A percentile compares a stretch with the other conserved stretches of the same genome.
phyloP scores from a whole-genome alignment of 495 filamentous ascomycete species.

The Annulohypoxylon stygium region DNA sequence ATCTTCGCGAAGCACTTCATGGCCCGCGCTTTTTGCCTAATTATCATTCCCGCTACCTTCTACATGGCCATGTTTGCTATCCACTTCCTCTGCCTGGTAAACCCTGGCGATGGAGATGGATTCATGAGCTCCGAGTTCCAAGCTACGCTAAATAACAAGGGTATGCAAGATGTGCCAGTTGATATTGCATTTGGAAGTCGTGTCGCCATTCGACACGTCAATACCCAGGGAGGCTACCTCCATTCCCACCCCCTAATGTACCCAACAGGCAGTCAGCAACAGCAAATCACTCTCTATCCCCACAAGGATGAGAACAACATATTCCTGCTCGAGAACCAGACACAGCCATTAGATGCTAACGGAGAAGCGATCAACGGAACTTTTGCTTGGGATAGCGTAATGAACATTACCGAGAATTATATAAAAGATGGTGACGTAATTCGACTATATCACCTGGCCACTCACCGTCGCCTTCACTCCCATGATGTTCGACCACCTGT shows the following conservation, averaged over 20 bases:
- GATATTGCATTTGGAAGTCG: constrained; percentile 92
- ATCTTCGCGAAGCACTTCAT: constrained; percentile 96
- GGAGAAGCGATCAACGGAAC: constrained; percentile 82
- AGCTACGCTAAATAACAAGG: constrained; percentile 94
- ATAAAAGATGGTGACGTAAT: constrained; percentile 85
- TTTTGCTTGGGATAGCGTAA: constrained; percentile 82
- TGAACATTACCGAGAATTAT: constrained; percentile 67
- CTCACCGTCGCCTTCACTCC: constrained; percentile 91
- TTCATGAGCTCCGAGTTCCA: constrained; percentile 99
- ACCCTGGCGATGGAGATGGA: constrained; percentile 96
- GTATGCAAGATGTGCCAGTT: constrained; percentile 93
- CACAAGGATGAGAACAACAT: constrained; percentile 99
- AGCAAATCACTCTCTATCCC: constrained; percentile 97
- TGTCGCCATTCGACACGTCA: constrained; percentile 88
- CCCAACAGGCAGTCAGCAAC: constrained; percentile 95
- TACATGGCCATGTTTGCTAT: constrained; percentile 97
- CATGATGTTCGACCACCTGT: constrained; percentile 98
- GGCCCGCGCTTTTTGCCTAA: constrained; percentile 90
- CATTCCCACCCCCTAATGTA: constrained; percentile 99
- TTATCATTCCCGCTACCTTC: constrained; percentile 88
- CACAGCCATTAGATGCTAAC: constrained; percentile 83
- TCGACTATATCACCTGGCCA: constrained; percentile 84
- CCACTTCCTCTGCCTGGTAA: constrained; percentile 91
- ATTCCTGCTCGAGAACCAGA: constrained; percentile 94
- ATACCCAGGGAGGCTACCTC: constrained; percentile 97